Conservation (phyloP, 257 asterid genomes). For the Cordia subcordata region DNA sequence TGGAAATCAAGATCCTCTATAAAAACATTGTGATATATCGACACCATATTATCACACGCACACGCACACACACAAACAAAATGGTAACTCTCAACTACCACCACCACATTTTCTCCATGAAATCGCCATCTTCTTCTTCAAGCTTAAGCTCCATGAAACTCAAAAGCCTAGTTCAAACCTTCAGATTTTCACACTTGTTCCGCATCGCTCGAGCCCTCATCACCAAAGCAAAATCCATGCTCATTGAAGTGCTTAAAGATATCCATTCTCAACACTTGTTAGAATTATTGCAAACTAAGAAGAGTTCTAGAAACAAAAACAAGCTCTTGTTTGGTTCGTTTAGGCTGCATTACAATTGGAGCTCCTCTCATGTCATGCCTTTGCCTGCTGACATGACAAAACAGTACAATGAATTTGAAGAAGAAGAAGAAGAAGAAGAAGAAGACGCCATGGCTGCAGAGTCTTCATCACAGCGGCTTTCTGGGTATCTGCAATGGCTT, state of each 20-base stretch:
- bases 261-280: constrained; percentile 27
- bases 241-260: constrained; percentile 42
- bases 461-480: constrained; percentile 48
- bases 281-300: constrained; percentile 26
- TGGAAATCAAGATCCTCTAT: constrained; percentile 61
- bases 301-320: constrained; percentile 32
- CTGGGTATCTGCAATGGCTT: constrained; percentile 72
- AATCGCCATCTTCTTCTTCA: constrained; percentile 23
- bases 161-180: constrained; percentile 49
- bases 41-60: no score
- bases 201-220: constrained; percentile 36
- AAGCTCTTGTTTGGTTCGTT: constrained; percentile 64
- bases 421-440: no score
- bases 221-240: constrained; percentile 41
- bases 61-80: constrained; percentile 8
- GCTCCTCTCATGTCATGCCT: constrained; percentile 61
- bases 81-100: constrained; percentile 26
- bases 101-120: constrained; percentile 39
- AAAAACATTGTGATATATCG: no score
- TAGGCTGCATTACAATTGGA: constrained; percentile 84
- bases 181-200: constrained; percentile 52
- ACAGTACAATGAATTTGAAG: no score
- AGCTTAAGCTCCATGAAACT: constrained; percentile 42
- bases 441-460: no score
- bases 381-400: constrained; percentile 16